Base-by-base conservation (phyloP, 1,284 basidiomycete genomes). In the Puccinia triticina region DNA sequence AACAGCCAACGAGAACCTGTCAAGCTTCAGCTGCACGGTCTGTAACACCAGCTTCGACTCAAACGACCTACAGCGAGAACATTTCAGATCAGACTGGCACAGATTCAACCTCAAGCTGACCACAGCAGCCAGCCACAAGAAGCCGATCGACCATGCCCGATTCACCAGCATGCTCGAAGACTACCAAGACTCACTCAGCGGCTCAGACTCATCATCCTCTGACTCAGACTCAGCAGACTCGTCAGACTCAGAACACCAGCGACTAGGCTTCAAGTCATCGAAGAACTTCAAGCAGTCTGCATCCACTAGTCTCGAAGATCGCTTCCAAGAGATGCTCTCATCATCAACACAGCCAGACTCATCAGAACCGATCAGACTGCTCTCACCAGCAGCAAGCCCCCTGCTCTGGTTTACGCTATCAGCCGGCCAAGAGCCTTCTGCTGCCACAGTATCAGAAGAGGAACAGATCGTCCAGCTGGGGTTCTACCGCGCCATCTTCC, bases 41-140 rank as follows among this genome's bases (percentile, higher is more conserved):
- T 85, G 84, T 8, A 92, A 91, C 1, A 89, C 90, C 1, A 86
- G 88, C 0, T 98, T 98, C 84, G 85, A 89, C 16, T 91, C 92
- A 78, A 90, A 96, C 2, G 91, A 93, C 43, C 92, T 93, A 78
- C 95, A 98, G 86, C 90, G 96, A 69, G 87, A 89, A 0, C 96
- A 99, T 87, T 98, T 94, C 87, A 92, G 92, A 85, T 94, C 94
- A 40, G 96, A 98, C 87, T 98, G 96, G 96, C 96, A 99, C 89
- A 90, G 95, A 77, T 98, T 97, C 88, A 99, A 99, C 86, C 93
- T 96, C 83, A 97, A 96, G 88, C 83, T 86, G 43, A 83, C 81
- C 55, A 77, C 64, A 32, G 40, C 64, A 32, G n/a, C n/a, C 69
- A 29, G n/a, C 23, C n/a, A 59, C 11, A 21, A 23, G n/a, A 21